Evolutionary conservation across 164 flowering plant genomes (phyloP).

Genomic region (Nymphaea thermarum): DNA sequence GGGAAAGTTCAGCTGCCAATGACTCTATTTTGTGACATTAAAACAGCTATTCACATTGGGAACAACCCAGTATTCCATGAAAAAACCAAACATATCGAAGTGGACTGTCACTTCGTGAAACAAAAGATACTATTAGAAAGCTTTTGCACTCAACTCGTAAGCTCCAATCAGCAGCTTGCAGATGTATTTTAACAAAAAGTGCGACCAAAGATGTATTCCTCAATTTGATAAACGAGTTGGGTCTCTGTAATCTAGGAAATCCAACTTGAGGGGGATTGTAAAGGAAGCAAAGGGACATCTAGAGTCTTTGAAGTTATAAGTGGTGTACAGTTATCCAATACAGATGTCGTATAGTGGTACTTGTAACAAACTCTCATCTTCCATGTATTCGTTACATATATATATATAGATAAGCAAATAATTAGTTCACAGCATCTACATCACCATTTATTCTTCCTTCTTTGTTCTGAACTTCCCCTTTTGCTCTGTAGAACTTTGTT

Average conservation of each 20-base stretch:
- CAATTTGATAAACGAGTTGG: background rate
- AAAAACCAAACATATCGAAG: background rate
- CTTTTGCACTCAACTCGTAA: background rate
- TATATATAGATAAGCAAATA: too few relatives aligned
- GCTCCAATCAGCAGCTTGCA: background rate
- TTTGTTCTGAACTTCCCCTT: too few relatives aligned
- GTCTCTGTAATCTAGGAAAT: background rate
- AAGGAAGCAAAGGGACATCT: background rate
- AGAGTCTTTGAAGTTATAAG: background rate
- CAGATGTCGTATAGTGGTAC: too few relatives aligned
- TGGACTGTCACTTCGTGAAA: background rate
- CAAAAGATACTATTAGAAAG: background rate
- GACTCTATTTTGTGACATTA: background rate
- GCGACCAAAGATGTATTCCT: background rate
- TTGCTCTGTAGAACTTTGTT: too few relatives aligned
- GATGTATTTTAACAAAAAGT: background rate
- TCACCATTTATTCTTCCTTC: too few relatives aligned
- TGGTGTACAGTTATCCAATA: too few relatives aligned
- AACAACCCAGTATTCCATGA: background rate
- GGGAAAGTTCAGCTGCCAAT: background rate
- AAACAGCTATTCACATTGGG: slow-evolving; percentile 1
- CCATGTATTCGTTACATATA: too few relatives aligned
- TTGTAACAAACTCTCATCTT: too few relatives aligned
- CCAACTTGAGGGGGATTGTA: background rate
- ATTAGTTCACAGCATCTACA: too few relatives aligned